These are phyloP conservation scores for Ogataea hybrid DNA, from an alignment of 1,139 yeast species.

Conservation along the genomic window DNA sequence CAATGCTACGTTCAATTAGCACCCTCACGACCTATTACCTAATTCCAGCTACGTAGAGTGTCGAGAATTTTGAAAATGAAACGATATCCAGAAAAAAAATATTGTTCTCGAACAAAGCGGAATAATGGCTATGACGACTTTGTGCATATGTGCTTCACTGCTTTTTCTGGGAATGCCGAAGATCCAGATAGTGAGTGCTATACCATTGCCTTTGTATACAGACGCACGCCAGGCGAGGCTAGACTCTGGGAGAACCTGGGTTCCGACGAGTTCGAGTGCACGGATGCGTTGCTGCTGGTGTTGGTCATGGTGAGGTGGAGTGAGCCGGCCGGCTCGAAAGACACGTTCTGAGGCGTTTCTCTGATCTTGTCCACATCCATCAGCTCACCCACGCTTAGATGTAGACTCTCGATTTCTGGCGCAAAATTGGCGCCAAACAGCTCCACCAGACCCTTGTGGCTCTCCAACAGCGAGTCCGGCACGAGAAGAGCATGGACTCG, in stretches of 20 bases:
- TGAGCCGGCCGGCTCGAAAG: slow-evolving; percentile 1
- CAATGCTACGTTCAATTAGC: neutral
- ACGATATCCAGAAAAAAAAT: neutral
- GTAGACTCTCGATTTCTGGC: slow-evolving; percentile 50
- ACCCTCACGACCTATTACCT: slow-evolving; percentile 5
- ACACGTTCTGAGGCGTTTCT: slow-evolving; percentile 2
- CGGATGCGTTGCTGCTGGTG: slow-evolving; percentile 13
- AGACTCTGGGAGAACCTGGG: slow-evolving; percentile 15
- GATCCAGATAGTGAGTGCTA: slow-evolving; percentile 1
- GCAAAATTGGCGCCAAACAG: slow-evolving; percentile 67
- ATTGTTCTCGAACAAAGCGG: neutral
- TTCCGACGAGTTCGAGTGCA: slow-evolving; percentile 17
- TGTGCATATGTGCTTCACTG: neutral
- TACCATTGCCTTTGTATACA: slow-evolving; percentile 5
- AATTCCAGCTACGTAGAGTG: slow-evolving; percentile 1
- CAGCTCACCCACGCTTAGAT: slow-evolving; percentile 21
- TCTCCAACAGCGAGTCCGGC: slow-evolving; percentile 52
- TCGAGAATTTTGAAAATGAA: slow-evolving; percentile 1
- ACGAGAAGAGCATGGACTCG: slow-evolving; percentile 66
- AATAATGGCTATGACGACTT: neutral
- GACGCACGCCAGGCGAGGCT: slow-evolving; percentile 2
- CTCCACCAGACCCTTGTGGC: slow-evolving; percentile 66
- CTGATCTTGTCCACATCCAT: slow-evolving; percentile 17
- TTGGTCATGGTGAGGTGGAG: slow-evolving; percentile 4
- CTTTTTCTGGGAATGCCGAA: neutral